phyloP scores from a whole-genome alignment of 768 basidiomycete genomes.

The Tulasnella sp. region DNA sequence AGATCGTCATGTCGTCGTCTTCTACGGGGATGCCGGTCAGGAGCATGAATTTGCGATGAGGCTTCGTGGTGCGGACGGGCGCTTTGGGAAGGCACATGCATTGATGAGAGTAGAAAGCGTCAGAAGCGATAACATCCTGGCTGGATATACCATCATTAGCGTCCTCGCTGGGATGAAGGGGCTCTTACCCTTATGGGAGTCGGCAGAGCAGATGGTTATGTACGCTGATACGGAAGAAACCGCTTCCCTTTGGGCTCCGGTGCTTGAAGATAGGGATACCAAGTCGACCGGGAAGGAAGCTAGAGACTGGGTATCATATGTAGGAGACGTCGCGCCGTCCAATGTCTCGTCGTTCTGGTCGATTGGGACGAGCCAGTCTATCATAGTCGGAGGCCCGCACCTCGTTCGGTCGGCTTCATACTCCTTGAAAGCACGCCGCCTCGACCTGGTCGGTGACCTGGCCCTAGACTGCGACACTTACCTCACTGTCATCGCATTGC shows the following conservation, averaged over 20 bases:
- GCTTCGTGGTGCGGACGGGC: constrained; percentile 29
- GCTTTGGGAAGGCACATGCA: neutral
- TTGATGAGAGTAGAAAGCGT: neutral
- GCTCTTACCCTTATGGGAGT: constrained; percentile 54
- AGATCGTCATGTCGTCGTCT: constrained; percentile 38
- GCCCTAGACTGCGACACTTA: constrained; percentile 29
- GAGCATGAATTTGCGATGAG: constrained; percentile 43
- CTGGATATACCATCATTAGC: constrained; percentile 35
- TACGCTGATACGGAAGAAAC: constrained; percentile 56
- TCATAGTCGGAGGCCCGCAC: constrained; percentile 42
- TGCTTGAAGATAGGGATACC: constrained; percentile 32
- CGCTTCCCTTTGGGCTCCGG: constrained; percentile 66
- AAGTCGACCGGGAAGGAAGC: constrained; percentile 19
- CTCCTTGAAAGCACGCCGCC: constrained; percentile 21
- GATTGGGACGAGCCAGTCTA: constrained; percentile 56
- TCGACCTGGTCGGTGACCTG: constrained; percentile 60
- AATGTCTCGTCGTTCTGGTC: constrained; percentile 48
- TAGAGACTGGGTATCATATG: neutral
- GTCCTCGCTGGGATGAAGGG: constrained; percentile 48
- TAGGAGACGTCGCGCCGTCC: constrained; percentile 23
- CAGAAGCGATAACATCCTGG: constrained; percentile 16
- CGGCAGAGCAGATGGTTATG: constrained; percentile 52
- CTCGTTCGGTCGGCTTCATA: constrained; percentile 35
- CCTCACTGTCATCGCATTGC: constrained; percentile 54
- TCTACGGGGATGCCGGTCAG: constrained; percentile 45